Base-by-base conservation (phyloP, 208 protist species). In the Wallacemonas rigidus region DNA sequence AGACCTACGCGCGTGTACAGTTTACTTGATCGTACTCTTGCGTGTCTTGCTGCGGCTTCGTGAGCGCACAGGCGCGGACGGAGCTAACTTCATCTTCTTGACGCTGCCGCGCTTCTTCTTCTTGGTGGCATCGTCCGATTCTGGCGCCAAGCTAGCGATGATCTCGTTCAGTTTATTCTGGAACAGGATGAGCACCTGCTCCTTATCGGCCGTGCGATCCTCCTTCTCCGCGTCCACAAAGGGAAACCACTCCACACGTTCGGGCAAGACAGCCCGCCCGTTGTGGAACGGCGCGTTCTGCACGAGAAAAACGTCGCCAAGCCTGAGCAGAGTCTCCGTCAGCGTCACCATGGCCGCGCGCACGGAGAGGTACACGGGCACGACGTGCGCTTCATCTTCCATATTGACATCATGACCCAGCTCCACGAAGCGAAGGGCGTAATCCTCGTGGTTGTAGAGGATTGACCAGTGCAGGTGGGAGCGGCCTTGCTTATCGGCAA, bases 211-310 rank as follows among this genome's bases (percentile, higher is more conserved):
- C 5, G 57, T 63, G 35, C 57, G 57, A 39, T 63, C 57, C 57
- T 63, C 57, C 57, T 63, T 39, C 9, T 11, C n/a, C 48, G 78
- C 54, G 50, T 69, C 76, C 6, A 86, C 86, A 63, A 87, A 89
- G 53, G 69, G 67, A 2, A 90, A 43, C 89, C 91, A 96, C 39
- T 80, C 38, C 68, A 96, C 93, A 35, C 91, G 85, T 14, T 96
- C 91, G 6, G 78, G 80, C 64, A 90, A 55, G 62, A 96, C 81
- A 15, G 76, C 82, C 35, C 82, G 80, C 38, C 89, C 87, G 76
- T 96, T 94, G 77, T 96, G 91, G 65, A 93, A 92, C 3, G 85
- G 82, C 26, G 86, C 85, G 47, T 87, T 87, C 70, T 96, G 91
- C 17, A 96, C 79, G 15, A 85, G 69, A 63, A 96, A 93, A 5